Evolutionary conservation across 1,284 basidiomycete genomes (phyloP).

Genomic region (Boletellus deceptivus): DNA sequence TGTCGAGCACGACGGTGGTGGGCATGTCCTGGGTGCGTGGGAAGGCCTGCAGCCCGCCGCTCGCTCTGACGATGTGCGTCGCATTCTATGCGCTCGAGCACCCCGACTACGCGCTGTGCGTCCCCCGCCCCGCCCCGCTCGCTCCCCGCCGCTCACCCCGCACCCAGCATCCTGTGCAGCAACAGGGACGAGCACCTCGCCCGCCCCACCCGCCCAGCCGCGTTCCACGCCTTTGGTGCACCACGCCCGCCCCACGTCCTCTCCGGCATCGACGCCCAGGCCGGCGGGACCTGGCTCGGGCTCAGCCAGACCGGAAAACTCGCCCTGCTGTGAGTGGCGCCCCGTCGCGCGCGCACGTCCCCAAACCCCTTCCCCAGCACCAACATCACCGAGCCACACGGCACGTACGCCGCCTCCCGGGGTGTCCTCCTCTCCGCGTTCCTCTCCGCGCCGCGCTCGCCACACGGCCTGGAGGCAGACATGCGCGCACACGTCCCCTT

Average conservation of each 20-base stretch:
- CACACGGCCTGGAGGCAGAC: slow-evolving; percentile 36
- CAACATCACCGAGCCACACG: slow-evolving; percentile 69
- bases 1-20: slow-evolving; percentile 73
- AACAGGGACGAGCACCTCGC: slow-evolving; percentile 75
- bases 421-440: slow-evolving; percentile 67
- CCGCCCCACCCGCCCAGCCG: slow-evolving; percentile 62
- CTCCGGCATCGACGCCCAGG: slow-evolving; percentile 68
- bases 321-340: slow-evolving; percentile 61
- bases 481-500: slow-evolving; percentile 42
- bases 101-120: slow-evolving; percentile 75
- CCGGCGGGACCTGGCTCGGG: slow-evolving; percentile 80
- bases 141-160: background rate
- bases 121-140: slow-evolving; percentile 18
- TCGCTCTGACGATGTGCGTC: slow-evolving; percentile 58
- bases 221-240: slow-evolving; percentile 55
- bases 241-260: slow-evolving; percentile 44
- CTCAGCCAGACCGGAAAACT: slow-evolving; percentile 60
- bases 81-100: slow-evolving; percentile 73
- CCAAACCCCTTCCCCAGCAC: slow-evolving; percentile 46
- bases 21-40: slow-evolving; percentile 2
- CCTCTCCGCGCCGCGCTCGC: slow-evolving; percentile 33
- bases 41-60: background rate
- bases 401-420: slow-evolving; percentile 52
- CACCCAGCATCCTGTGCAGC: slow-evolving; percentile 60
- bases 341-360: background rate